phyloP scores from a whole-genome alignment of 495 filamentous ascomycete genomes.

The Neurospora discreta region DNA sequence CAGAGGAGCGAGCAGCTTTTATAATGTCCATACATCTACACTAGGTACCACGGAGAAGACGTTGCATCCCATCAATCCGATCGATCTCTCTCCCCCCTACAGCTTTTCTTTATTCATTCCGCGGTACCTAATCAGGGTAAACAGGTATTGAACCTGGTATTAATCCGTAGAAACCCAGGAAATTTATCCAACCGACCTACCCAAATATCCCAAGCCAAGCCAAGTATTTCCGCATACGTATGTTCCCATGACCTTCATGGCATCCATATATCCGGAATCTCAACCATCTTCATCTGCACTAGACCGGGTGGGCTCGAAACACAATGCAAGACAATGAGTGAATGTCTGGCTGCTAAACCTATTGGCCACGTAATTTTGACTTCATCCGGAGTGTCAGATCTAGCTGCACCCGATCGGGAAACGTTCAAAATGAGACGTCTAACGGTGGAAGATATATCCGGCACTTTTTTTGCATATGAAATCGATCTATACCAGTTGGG shows the following conservation, averaged over 20 bases:
- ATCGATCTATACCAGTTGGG: neutral
- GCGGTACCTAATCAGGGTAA: too few relatives aligned
- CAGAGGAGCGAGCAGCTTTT: neutral
- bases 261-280: neutral
- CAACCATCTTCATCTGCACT: neutral
- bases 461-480: neutral
- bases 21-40: neutral
- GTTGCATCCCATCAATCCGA: too few relatives aligned
- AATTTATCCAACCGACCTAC: slow-evolving; percentile 1
- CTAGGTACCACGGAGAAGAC: too few relatives aligned
- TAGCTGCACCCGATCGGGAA: neutral
- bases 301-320: neutral
- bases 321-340: neutral
- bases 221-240: too few relatives aligned
- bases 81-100: too few relatives aligned
- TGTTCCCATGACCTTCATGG: too few relatives aligned
- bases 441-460: neutral
- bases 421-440: neutral
- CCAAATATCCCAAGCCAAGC: neutral
- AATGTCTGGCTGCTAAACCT: neutral
- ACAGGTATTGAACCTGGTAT: neutral
- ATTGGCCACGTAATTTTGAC: slow-evolving; percentile 6
- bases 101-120: too few relatives aligned
- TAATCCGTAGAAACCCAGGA: neutral
- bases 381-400: neutral